phyloP scores from a whole-genome alignment of 495 filamentous ascomycete genomes.

The Penicillium fimorum region DNA sequence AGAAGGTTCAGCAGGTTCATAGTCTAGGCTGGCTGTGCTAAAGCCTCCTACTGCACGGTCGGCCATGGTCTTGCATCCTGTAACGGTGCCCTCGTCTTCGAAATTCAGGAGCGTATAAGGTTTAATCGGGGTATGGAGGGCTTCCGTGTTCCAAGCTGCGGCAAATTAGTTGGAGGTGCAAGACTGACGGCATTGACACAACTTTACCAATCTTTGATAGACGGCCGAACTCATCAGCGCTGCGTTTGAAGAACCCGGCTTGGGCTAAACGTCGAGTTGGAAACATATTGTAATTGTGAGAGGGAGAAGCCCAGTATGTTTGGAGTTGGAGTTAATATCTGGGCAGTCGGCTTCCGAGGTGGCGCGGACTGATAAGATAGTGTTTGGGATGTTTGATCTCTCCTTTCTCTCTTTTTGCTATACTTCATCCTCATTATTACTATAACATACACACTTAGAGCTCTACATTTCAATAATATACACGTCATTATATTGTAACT shows the following conservation, averaged over 20 bases:
- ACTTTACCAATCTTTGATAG: constrained; percentile 55
- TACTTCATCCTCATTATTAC: background rate
- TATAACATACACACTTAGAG: too few species aligned
- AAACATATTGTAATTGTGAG: constrained; percentile 36
- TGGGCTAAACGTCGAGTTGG: constrained; percentile 49
- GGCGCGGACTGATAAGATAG: constrained; percentile 10
- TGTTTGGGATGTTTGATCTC: constrained; percentile 1
- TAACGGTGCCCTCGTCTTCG: constrained; percentile 58
- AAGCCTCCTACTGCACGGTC: constrained; percentile 85
- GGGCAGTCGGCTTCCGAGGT: constrained; percentile 7
- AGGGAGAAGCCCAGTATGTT: background rate
- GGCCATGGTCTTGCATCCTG: constrained; percentile 76
- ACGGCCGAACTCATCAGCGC: constrained; percentile 63
- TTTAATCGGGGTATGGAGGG: constrained; percentile 46
- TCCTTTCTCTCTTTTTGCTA: background rate
- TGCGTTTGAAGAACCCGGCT: constrained; percentile 60
- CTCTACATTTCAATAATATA: background rate
- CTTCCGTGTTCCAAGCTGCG: constrained; percentile 51
- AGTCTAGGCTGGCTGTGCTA: constrained; percentile 71
- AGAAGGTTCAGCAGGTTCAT: constrained; percentile 49
- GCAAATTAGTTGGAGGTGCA: constrained; percentile 7
- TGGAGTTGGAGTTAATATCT: background rate
- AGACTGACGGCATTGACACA: background rate
- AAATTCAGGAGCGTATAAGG: constrained; percentile 56
- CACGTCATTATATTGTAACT: background rate